These are phyloP conservation scores for Sarocladium oryzae DNA, from an alignment of 2,329 filamentous ascomycete species.

Conservation along the genomic window DNA sequence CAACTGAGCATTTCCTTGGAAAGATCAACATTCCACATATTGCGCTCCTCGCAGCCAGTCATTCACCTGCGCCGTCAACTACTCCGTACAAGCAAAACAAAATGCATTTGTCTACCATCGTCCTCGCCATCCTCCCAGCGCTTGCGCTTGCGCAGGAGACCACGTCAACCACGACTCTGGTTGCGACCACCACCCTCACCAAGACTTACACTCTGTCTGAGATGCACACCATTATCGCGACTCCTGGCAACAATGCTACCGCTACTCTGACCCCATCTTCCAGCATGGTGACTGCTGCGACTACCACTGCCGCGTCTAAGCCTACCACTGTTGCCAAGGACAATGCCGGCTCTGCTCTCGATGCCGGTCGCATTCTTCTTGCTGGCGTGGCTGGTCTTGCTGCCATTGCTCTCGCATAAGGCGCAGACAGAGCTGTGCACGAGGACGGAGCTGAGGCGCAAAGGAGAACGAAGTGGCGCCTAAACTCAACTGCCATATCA, in stretches of 20 bases:
- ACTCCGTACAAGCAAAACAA: too few species aligned
- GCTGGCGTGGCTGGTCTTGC: slow-evolving; percentile 45
- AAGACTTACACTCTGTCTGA: slow-evolving; percentile 45
- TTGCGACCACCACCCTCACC: slow-evolving; percentile 44
- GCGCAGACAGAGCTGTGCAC: too few species aligned
- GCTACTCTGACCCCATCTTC: slow-evolving; percentile 18
- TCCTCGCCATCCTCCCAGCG: slow-evolving; percentile 46
- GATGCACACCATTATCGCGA: slow-evolving; percentile 33
- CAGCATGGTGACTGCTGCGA: slow-evolving; percentile 13
- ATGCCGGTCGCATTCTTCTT: slow-evolving; percentile 37
- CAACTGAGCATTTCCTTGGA: neutral
- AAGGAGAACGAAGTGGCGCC: neutral
- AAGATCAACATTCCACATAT: slow-evolving; percentile 7
- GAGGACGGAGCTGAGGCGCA: neutral
- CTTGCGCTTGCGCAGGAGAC: slow-evolving; percentile 39
- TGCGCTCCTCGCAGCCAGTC: slow-evolving; percentile 19
- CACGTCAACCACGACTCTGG: slow-evolving; percentile 36
- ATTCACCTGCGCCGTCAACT: slow-evolving; percentile 11
- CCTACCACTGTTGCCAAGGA: slow-evolving; percentile 26
- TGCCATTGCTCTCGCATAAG: slow-evolving; percentile 47
- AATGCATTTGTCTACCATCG: slow-evolving; percentile 35
- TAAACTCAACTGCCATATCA: slow-evolving; percentile 1
- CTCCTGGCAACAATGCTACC: slow-evolving; percentile 15
- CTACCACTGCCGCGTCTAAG: slow-evolving; percentile 17
- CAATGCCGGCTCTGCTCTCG: slow-evolving; percentile 37